Conservation (phyloP, 139 green algal genomes). For the Ettlia oleoabundans region DNA sequence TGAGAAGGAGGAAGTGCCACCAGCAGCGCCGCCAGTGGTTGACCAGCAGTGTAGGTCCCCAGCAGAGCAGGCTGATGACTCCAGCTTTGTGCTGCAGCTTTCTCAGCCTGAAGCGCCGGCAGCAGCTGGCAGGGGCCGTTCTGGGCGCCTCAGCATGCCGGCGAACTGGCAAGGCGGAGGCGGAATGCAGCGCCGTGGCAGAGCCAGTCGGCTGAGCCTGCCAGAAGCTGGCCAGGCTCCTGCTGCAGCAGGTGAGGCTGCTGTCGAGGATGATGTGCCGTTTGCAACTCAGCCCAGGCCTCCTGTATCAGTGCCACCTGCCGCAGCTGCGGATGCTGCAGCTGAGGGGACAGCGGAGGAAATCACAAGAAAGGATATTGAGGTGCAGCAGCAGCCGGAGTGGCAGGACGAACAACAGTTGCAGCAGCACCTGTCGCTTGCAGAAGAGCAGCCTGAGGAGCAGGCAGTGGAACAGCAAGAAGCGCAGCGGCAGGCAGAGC, state of each 20-base stretch:
- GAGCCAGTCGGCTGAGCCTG: background rate
- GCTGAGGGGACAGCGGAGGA: background rate
- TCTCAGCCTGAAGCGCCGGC: background rate
- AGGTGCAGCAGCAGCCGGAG: background rate
- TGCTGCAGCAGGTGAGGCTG: too few species aligned
- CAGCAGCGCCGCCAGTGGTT: background rate
- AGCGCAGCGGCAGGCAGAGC: background rate
- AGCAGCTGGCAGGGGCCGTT: background rate
- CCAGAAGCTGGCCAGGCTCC: background rate
- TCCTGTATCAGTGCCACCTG: background rate
- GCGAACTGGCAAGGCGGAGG: too few species aligned
- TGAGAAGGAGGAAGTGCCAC: too few species aligned
- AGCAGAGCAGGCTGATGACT: too few species aligned
- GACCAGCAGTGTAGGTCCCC: too few species aligned
- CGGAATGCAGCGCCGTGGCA: background rate
- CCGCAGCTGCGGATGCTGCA: background rate
- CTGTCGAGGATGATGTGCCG: background rate
- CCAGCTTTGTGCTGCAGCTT: background rate
- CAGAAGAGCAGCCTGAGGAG: background rate
- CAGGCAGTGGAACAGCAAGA: background rate
- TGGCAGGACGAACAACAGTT: background rate
- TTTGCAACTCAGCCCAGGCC: background rate
- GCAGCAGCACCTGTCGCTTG: background rate
- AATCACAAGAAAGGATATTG: background rate
- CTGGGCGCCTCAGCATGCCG: slow-evolving; percentile 20